Conservation (phyloP, 148 eudicot species). For the Agrostemma githago region DNA sequence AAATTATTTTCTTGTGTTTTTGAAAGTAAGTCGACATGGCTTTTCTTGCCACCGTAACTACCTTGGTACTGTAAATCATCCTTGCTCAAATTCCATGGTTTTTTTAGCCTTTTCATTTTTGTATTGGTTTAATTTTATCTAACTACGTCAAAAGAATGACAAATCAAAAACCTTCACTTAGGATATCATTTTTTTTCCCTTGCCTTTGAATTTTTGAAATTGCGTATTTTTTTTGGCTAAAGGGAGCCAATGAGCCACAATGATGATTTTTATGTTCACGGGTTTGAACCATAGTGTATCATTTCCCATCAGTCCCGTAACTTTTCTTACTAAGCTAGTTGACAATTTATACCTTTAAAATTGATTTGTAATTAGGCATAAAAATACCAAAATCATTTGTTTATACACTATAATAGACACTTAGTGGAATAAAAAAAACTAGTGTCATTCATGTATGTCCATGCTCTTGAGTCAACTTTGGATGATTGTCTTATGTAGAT, state of each 20-base stretch:
- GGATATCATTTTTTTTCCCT: background rate
- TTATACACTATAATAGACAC: background rate
- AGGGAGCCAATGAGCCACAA: too few relatives aligned
- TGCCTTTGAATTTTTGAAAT: background rate
- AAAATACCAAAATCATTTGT: background rate
- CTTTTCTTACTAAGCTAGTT: too few relatives aligned
- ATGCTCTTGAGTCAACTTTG: slow-evolving; percentile 18
- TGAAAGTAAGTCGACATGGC: too few relatives aligned
- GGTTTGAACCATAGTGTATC: too few relatives aligned
- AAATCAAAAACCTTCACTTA: slow-evolving; percentile 1
- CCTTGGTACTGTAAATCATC: too few relatives aligned
- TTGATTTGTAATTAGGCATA: background rate
- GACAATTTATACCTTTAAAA: too few relatives aligned
- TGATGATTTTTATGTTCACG: too few relatives aligned
- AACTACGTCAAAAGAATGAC: background rate
- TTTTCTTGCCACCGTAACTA: background rate
- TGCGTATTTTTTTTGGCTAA: background rate
- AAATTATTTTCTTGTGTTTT: too few relatives aligned
- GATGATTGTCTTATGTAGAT: slow-evolving; percentile 19
- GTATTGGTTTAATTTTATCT: background rate
- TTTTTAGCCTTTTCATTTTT: too few relatives aligned
- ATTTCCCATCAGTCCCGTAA: too few relatives aligned
- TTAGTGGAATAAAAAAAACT: background rate
- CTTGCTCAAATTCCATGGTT: background rate
- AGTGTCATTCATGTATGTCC: slow-evolving; percentile 10